Base-by-base conservation (phyloP, 2,329 filamentous ascomycete species). In the Albophoma yamanashiensis region DNA sequence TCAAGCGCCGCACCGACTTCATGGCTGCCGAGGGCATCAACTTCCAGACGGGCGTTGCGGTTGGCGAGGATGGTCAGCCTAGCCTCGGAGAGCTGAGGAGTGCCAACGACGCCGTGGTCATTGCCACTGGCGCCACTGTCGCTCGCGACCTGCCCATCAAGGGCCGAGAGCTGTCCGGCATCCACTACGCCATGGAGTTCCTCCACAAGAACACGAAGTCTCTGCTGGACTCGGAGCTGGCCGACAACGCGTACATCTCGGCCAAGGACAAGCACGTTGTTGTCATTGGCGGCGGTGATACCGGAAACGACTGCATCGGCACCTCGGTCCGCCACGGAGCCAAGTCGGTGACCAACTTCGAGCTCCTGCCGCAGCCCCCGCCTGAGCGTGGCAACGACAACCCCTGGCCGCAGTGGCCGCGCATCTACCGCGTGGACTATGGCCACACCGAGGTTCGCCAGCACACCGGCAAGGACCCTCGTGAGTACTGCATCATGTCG, bases 121-220 rank as follows among this genome's bases (percentile, higher is more conserved):
- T 97, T 70, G 90, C 92, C 60, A 97, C 93, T 40, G 93, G 93
- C 73, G 91, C 93, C 45, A 97, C 93, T 31, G 91, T 97, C 63
- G 91, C 91, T 61, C 90, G 93, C 75, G 92, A 97, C 73, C 82
- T 97, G 59, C 92, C 92, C 63, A 95, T 96, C 70, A 89, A 92
- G 71, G 89, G 89, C 68, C 91, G 93, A 68, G 89, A 91, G 73
- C 81, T 96, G 9, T 86, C 93, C 56, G 93, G 93, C 58, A 89
- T 97, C 61, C 92, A 97, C 78, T 97, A 89, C 69, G 93, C 93
- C 66, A 97, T 97, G 93, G 88, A 96, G 75, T 97, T 97, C 82
- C 75, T 97, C 71, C 92, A 96, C 82, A 89, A 89, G 79, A 97
- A 97, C 81, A 97, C 93, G 73, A 97, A 97, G 82, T 96, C 92